These are phyloP conservation scores for Prosopis cineraria DNA, from an alignment of 306 rosid genomes.

Conservation along the genomic window DNA sequence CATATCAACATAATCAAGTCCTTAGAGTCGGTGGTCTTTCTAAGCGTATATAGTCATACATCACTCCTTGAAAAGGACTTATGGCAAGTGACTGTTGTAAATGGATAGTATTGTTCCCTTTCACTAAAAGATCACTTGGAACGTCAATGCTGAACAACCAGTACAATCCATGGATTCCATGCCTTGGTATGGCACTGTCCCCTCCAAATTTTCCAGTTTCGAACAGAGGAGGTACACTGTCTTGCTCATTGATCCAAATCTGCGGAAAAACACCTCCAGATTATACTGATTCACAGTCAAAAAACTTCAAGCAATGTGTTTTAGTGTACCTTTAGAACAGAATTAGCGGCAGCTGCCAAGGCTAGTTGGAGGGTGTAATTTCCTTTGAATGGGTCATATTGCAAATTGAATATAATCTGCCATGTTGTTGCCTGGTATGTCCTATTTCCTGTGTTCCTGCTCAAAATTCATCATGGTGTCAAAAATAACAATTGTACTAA, in stretches of 20 bases:
- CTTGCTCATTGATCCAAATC: conserved; percentile 61
- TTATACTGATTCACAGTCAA: neutral
- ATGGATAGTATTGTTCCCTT: conserved; percentile 63
- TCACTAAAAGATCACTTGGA: conserved; percentile 33
- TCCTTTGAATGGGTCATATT: conserved; percentile 23
- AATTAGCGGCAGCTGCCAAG: conserved; percentile 57
- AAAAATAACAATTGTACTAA: neutral
- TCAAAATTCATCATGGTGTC: neutral
- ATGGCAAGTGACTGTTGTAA: conserved; percentile 51
- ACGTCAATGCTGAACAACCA: conserved; percentile 60
- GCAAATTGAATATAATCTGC: conserved; percentile 59
- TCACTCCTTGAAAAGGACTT: conserved; percentile 58
- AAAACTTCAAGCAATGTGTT: neutral
- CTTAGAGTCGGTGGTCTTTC: conserved; percentile 57
- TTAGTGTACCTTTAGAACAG: conserved; percentile 57
- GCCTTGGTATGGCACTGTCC: conserved; percentile 89
- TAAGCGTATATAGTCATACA: conserved; percentile 89
- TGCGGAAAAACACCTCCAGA: neutral
- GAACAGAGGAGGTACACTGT: conserved; percentile 25
- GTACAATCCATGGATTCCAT: conserved; percentile 86
- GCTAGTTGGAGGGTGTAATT: conserved; percentile 80
- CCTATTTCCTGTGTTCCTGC: conserved; percentile 51
- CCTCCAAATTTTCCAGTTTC: conserved; percentile 61
- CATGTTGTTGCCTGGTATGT: conserved; percentile 74
- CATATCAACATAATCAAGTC: conserved; percentile 25